These are phyloP conservation scores for Arctium lappa DNA, from an alignment of 129 eudicot genomes.

Conservation along the genomic window DNA sequence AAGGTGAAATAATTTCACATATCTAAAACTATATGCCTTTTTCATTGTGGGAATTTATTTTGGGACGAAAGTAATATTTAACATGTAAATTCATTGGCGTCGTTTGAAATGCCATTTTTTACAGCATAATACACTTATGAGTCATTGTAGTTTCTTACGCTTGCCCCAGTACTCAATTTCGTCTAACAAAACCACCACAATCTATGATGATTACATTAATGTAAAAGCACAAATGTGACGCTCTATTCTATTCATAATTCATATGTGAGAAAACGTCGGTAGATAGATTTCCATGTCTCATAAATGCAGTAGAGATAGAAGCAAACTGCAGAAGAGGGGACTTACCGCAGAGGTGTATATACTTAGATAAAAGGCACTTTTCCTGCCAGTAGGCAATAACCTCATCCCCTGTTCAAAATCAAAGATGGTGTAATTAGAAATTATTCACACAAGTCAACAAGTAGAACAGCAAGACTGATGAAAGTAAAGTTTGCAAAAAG, in stretches of 20 bases:
- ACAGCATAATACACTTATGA: not conserved
- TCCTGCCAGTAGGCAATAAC: slow-evolving; percentile 89
- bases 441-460: not conserved
- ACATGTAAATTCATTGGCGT: not conserved
- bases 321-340: not conserved
- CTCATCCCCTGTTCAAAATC: slow-evolving; percentile 73
- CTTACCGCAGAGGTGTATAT: slow-evolving; percentile 72
- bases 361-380: slow-evolving; percentile 66
- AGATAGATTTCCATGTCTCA: not conserved
- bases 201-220: not conserved
- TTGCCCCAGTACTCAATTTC: not conserved
- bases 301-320: not conserved
- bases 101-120: not conserved
- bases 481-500: not conserved
- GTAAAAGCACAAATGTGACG: not conserved
- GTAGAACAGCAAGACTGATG: not conserved
- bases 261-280: not conserved
- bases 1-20: not conserved
- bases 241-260: not conserved
- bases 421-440: slow-evolving; percentile 4
- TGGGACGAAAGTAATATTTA: not conserved
- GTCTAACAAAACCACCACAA: not conserved
- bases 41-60: not conserved
- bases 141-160: not conserved
- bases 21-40: not conserved